A percentile compares a stretch with the other conserved stretches of the same genome.
These are phyloP conservation scores for Dendrobium chrysotoxum DNA, from an alignment of 106 monocot genomes.

Conservation along the genomic window DNA sequence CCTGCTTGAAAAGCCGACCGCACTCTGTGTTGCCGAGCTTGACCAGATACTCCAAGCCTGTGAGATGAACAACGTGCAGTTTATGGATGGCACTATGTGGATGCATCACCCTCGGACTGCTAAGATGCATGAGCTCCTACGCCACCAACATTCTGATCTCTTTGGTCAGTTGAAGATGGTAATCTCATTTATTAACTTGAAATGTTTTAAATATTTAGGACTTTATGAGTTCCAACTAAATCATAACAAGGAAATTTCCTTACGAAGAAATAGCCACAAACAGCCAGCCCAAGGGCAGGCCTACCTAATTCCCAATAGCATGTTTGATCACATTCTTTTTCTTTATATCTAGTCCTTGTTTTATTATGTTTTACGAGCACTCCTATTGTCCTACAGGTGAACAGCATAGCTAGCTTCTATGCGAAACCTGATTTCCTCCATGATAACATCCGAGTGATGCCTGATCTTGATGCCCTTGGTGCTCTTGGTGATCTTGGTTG, in stretches of 20 bases:
- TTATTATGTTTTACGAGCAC: no score
- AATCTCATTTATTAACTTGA: not conserved
- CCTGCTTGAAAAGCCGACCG: conserved; percentile 17
- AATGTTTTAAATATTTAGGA: no score
- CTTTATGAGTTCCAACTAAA: no score
- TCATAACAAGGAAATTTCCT: no score
- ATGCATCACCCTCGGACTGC: conserved; percentile 48
- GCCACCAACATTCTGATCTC: conserved; percentile 18
- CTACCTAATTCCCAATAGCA: no score
- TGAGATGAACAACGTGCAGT: conserved; percentile 34
- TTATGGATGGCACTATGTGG: conserved; percentile 65
- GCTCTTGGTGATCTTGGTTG: conserved; percentile 67
- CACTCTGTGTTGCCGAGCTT: conserved; percentile 30
- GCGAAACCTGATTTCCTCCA: conserved; percentile 44
- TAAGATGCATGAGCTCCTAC: conserved; percentile 35
- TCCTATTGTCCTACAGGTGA: conserved; percentile 25
- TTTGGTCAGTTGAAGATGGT: conserved; percentile 45
- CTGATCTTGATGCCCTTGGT: conserved; percentile 76
- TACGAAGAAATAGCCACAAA: no score
- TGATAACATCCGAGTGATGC: conserved; percentile 74
- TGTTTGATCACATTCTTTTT: no score
- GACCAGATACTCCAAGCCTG: conserved; percentile 51
- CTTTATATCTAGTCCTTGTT: no score
- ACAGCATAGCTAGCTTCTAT: conserved; percentile 34
- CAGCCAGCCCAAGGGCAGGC: no score